Base-by-base conservation (phyloP, 495 filamentous ascomycete species). In the Podospora fimiseda region DNA sequence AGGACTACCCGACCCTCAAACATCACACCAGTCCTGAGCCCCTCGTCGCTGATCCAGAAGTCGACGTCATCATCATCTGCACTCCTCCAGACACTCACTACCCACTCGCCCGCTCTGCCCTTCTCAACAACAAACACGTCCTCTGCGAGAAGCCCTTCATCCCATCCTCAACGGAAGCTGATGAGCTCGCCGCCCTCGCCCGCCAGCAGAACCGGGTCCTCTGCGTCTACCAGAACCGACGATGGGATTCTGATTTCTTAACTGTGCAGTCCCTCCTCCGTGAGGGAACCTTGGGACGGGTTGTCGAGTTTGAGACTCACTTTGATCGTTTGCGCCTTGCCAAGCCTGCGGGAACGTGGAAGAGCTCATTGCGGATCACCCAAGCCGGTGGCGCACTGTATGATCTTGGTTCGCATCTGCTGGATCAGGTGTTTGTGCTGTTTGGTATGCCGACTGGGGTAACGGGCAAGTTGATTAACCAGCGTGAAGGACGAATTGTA, bases 111-210 rank as follows among this genome's bases (percentile, higher is more conserved):
- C 83, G 83, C 62, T 63, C 80, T 36, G 84, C 88, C 2, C 73
- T 96, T 14, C 76, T 83, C 60, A 74, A 77, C 14, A 85, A 87
- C 44, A 95, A 95, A 69, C 81, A 95, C 65, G 86, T 94, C 19
- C 75, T 95, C 21, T 83, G 89, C 38, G 91, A 96, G 70, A 96
- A 96, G 70, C 91, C 91, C 0, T 91, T 95, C 66, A 85, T 87
- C 7, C 82, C 86, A 9, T 87, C 84, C 3, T 71, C 76, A 14
- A 67, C 76, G 48, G 85, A 96, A 70, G 88, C 89, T 9, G 73
- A 83, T 37, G 74, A 83, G 56, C 80, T 96, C 2, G 74, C 87
- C 46, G 70, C 66, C 3, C 68, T 93, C 11, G 82, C 91, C 1
- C 70, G 79, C 53, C 74, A 81, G 60, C 71, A 77, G 43, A 74